Evolutionary conservation across 2,329 filamentous ascomycete species (phyloP), one percentile per base, ranked within the genome.

Genomic region (Madurella fahalii): DNA sequence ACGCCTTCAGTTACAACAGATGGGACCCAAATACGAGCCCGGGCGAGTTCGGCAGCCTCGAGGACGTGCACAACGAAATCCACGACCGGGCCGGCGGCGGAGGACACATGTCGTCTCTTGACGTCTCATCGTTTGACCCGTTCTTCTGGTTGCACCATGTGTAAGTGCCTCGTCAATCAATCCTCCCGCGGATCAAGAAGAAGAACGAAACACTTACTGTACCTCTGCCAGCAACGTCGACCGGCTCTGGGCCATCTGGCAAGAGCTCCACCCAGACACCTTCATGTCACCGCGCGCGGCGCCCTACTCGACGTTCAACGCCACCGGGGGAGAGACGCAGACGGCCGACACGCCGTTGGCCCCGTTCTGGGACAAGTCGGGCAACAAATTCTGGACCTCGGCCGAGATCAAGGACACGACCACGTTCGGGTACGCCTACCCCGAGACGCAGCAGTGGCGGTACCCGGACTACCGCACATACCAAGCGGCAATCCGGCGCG

Each of bases 111-210:
- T 73, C 69, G 16, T 77, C 74, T 56, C 72, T 77, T 12, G 74
- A 77, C 32, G 80, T 80, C 56, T 79, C 83, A 11, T 77, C 80
- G 0, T 87, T 84, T 64, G 85, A 87, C 64, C 83, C 84, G 0
- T 68, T 82, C 9, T 87, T 63, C 31, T 64, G 77, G 77, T 69
- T 86, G 4, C 82, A 86, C 61, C 83, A 86, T 65, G 68, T 74
- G 60, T 79, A 79, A 60, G 73, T 47, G 9, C 12, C 31, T 34
- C 12, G 2, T 15, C 2, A 2, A 11, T n/a, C n/a, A n/a, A n/a
- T n/a, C n/a, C n/a, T n/a, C n/a, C n/a, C n/a, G n/a, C n/a, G n/a
- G n/a, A n/a, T n/a, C n/a, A n/a, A n/a, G n/a, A n/a, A 4, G 7
- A 31, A 17, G 16, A 32, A 2, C 3, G 13, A 15, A 13, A 46